These are phyloP conservation scores for Penicillium waksmanii DNA, from an alignment of 495 filamentous ascomycete genomes.

Conservation along the genomic window DNA sequence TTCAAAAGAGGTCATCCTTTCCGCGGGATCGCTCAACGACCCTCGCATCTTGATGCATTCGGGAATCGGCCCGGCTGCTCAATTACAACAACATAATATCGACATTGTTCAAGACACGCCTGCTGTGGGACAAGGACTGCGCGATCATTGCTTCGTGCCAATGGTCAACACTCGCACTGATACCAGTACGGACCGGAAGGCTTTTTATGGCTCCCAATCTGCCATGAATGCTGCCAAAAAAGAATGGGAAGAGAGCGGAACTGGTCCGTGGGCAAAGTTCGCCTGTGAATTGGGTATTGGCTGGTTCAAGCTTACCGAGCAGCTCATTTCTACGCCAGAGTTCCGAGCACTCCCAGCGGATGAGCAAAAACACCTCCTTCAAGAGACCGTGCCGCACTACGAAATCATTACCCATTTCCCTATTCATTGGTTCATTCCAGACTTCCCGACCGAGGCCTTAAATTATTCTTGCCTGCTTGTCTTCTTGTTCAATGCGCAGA, in stretches of 20 bases:
- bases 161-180: slow-evolving; percentile 27
- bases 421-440: slow-evolving; percentile 33
- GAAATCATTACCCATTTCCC: slow-evolving; percentile 41
- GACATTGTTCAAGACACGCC: slow-evolving; percentile 29
- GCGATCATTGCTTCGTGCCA: slow-evolving; percentile 31
- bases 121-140: slow-evolving; percentile 35
- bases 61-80: slow-evolving; percentile 36
- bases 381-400: slow-evolving; percentile 48
- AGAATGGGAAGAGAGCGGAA: slow-evolving; percentile 51
- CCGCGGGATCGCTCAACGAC: slow-evolving; percentile 48
- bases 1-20: slow-evolving; percentile 50
- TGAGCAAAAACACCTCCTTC: slow-evolving; percentile 39
- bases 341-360: slow-evolving; percentile 44
- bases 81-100: slow-evolving; percentile 28
- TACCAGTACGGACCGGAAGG: slow-evolving; percentile 26
- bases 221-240: slow-evolving; percentile 41
- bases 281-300: slow-evolving; percentile 50
- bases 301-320: slow-evolving; percentile 53
- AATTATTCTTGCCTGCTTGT: slow-evolving; percentile 28
- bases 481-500: slow-evolving; percentile 34
- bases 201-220: slow-evolving; percentile 31
- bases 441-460: slow-evolving; percentile 26
- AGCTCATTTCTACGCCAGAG: slow-evolving; percentile 38
- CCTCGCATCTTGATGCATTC: slow-evolving; percentile 54
- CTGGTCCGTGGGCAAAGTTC: slow-evolving; percentile 45